Percentiles rank a stretch among this genome's conserved stretches.
These are phyloP conservation scores for Triticum monococcum DNA, from an alignment of 176 grass and related monocot genomes.

Conservation along the genomic window DNA sequence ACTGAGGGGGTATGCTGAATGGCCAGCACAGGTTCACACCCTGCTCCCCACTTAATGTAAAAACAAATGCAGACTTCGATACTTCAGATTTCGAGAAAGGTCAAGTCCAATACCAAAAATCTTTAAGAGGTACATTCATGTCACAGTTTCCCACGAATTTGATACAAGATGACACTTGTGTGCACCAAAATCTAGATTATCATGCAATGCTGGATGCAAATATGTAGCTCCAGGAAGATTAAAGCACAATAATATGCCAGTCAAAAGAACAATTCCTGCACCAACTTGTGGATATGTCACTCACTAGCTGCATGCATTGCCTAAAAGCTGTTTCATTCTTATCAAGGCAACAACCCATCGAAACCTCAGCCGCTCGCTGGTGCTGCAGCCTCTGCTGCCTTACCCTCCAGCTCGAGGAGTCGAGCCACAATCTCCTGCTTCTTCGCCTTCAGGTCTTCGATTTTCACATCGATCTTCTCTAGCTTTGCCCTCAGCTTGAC, in stretches of 20 bases:
- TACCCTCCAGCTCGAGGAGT: conserved; percentile 37
- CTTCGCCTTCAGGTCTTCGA: conserved; percentile 51
- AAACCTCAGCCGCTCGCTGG: conserved; percentile 11
- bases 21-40: too few relatives aligned
- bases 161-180: not conserved
- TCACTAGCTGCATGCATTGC: not conserved
- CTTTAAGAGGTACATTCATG: too few relatives aligned
- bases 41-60: not conserved
- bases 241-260: not conserved
- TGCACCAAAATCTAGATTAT: not conserved
- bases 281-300: not conserved
- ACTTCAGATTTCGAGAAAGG: not conserved
- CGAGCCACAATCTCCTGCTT: conserved; percentile 46
- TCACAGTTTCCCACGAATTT: not conserved
- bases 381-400: not conserved
- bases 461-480: conserved; percentile 53
- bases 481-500: conserved; percentile 45
- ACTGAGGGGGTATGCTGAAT: too few relatives aligned
- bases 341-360: not conserved
- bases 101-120: too few relatives aligned
- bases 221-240: not conserved
- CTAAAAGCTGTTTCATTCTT: not conserved
- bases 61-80: not conserved
- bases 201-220: not conserved
- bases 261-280: not conserved